A percentile compares a stretch with the other conserved stretches of the same genome.
Conservation (phyloP, 2,329 filamentous ascomycete genomes). For the Alternaria incomplexa region DNA sequence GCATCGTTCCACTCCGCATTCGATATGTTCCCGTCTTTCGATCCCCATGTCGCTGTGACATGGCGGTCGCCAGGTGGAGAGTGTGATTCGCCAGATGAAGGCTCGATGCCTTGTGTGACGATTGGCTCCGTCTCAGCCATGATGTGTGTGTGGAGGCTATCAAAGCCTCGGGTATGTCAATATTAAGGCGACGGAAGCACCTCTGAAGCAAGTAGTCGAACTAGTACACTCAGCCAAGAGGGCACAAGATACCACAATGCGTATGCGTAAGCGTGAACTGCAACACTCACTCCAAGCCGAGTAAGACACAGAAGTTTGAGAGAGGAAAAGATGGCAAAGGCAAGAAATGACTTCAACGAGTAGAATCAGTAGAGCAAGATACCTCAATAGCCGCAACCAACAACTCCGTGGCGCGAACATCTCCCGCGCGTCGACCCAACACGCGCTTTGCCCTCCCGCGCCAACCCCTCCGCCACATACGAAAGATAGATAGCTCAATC, state of each 20-base stretch:
- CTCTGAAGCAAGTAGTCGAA: neutral
- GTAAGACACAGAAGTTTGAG: neutral
- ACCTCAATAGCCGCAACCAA: neutral
- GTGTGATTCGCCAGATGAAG: slow-evolving; percentile 39
- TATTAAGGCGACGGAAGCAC: neutral
- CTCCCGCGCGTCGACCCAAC: slow-evolving; percentile 3
- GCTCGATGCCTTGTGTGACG: slow-evolving; percentile 43
- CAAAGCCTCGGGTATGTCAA: neutral
- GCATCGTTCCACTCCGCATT: slow-evolving; percentile 55
- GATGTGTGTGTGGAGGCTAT: neutral
- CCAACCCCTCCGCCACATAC: neutral
- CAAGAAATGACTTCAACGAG: neutral
- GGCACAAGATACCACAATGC: neutral
- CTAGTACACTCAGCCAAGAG: slow-evolving; percentile 6
- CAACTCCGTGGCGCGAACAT: slow-evolving; percentile 17
- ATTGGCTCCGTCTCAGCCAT: slow-evolving; percentile 36
- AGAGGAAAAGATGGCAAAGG: neutral
- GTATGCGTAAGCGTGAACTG: neutral
- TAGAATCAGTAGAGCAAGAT: neutral
- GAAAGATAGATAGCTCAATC: neutral
- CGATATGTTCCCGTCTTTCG: slow-evolving; percentile 45
- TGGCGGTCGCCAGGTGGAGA: slow-evolving; percentile 33
- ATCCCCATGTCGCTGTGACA: slow-evolving; percentile 33
- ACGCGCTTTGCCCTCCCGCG: neutral
- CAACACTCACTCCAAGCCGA: neutral